These are phyloP conservation scores for Botrytis galanthina DNA, from an alignment of 2,329 filamentous ascomycete genomes.

Conservation along the genomic window DNA sequence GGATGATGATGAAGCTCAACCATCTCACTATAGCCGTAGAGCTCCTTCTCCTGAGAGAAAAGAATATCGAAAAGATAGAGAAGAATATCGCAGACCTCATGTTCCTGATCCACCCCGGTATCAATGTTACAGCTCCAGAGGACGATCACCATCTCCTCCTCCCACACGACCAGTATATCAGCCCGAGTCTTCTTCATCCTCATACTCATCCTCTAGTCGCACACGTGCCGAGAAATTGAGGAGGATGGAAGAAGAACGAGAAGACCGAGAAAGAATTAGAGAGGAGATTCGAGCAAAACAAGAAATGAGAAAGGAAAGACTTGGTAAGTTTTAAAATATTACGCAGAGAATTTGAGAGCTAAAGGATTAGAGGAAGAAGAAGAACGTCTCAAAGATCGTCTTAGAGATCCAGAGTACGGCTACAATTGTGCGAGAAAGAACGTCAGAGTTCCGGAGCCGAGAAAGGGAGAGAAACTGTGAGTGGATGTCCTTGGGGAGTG, in stretches of 20 bases:
- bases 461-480: not conserved
- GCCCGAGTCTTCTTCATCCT: not conserved
- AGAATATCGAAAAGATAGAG: not conserved
- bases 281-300: not conserved
- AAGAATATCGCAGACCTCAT: not conserved
- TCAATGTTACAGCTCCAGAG: not conserved
- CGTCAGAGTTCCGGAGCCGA: not conserved
- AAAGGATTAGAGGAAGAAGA: not conserved
- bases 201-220: not conserved
- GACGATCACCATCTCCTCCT: not conserved
- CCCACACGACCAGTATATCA: not conserved
- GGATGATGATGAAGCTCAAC: not conserved
- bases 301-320: not conserved
- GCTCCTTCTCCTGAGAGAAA: not conserved
- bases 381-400: too few species aligned
- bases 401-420: not conserved
- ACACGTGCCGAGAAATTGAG: not conserved
- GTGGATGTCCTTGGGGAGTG: not conserved
- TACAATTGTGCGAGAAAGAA: not conserved
- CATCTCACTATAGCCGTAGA: not conserved
- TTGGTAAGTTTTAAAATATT: not conserved
- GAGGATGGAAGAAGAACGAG: not conserved
- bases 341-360: not conserved
- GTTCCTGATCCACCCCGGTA: not conserved
- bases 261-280: not conserved